phyloP scores from a whole-genome alignment of 495 filamentous ascomycete genomes.

The Daldinia bambusicola region DNA sequence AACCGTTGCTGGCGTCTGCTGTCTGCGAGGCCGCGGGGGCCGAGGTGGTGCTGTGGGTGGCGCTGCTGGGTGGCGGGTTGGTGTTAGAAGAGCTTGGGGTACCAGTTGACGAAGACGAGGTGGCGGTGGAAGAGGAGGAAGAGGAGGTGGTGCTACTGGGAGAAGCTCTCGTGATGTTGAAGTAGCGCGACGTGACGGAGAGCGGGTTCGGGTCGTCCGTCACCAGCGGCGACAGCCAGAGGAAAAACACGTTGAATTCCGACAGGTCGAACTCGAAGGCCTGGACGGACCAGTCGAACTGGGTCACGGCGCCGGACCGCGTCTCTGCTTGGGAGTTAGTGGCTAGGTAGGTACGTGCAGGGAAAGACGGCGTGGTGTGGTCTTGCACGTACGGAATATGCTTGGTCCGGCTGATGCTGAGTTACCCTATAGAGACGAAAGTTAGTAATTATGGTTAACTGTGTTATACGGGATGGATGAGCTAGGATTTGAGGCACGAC shows the following conservation, averaged over 20 bases:
- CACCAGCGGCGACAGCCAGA: constrained; percentile 38
- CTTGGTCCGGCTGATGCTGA: constrained; percentile 32
- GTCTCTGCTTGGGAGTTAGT: constrained; percentile 9
- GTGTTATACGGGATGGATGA: too few species aligned
- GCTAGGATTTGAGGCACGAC: not conserved
- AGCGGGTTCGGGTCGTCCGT: constrained; percentile 7
- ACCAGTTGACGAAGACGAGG: constrained; percentile 3
- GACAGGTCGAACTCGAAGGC: constrained; percentile 42
- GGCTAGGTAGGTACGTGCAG: not conserved
- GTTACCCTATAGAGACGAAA: not conserved
- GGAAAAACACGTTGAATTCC: constrained; percentile 47
- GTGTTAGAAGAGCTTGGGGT: constrained; percentile 2
- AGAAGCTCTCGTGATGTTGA: constrained; percentile 43
- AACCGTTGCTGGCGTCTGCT: not conserved
- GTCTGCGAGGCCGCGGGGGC: not conserved
- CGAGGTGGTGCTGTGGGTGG: not conserved
- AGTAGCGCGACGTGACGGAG: constrained; percentile 45
- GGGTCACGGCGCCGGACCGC: constrained; percentile 22
- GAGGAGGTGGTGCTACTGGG: not conserved
- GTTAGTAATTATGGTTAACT: too few species aligned
- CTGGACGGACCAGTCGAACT: constrained; percentile 51
- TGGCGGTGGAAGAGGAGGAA: not conserved
- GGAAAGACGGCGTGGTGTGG: not conserved
- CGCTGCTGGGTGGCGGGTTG: not conserved
- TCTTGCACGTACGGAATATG: constrained; percentile 29